These are phyloP conservation scores for Funneliformis caledonium DNA, from an alignment of 371 early-diverging fungal genomes.

Conservation along the genomic window DNA sequence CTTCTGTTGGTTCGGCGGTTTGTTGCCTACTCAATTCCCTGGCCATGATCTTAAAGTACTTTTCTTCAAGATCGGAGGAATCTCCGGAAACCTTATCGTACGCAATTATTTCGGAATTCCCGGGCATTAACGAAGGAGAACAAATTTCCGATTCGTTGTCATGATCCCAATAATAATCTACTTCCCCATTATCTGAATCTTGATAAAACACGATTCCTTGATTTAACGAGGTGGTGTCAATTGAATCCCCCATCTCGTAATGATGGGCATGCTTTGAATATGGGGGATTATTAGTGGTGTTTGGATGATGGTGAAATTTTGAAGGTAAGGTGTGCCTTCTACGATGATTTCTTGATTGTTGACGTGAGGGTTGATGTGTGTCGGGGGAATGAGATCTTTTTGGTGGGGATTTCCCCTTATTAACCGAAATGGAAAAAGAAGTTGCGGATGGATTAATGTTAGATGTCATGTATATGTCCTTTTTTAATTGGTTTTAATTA, in stretches of 20 bases:
- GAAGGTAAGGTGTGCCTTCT: neutral
- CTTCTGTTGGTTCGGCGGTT: neutral
- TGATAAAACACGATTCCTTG: constrained; percentile 25
- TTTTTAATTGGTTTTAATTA: too few relatives aligned
- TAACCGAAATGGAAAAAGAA: too few relatives aligned
- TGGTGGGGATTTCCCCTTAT: too few relatives aligned
- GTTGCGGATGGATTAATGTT: too few relatives aligned
- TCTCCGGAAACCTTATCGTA: constrained; percentile 23
- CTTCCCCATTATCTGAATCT: neutral
- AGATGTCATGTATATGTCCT: too few relatives aligned
- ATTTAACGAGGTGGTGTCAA: constrained; percentile 22
- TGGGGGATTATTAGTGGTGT: too few relatives aligned
- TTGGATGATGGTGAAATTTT: neutral
- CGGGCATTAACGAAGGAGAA: constrained; percentile 14
- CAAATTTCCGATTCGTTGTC: constrained; percentile 5
- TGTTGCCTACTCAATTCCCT: neutral
- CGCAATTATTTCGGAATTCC: neutral
- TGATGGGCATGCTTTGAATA: too few relatives aligned
- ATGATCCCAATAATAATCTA: constrained; percentile 7
- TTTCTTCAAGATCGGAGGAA: neutral
- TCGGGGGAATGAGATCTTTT: too few relatives aligned
- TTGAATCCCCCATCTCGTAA: neutral
- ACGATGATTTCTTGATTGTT: neutral
- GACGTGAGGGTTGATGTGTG: too few relatives aligned
- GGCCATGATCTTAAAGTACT: neutral